phyloP scores from a whole-genome alignment of 192 early-diverging fungal genomes.

The Backusella australiensis region DNA sequence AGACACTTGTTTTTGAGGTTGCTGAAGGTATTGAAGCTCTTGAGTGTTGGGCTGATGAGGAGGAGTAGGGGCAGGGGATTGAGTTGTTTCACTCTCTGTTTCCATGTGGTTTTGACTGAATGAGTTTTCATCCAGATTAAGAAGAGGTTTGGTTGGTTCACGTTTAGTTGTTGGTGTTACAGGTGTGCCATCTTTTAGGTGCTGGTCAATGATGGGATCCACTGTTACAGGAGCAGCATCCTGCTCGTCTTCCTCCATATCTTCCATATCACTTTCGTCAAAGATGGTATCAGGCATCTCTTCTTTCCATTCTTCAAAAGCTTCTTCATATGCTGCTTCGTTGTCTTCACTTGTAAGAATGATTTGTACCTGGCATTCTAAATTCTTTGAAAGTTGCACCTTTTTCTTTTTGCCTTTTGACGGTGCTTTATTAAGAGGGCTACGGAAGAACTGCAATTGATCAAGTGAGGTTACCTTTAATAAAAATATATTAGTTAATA shows the following conservation, averaged over 20 bases:
- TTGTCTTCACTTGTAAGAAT: constrained; percentile 27
- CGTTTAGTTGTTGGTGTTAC: neutral
- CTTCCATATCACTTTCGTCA: constrained; percentile 39
- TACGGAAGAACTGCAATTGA: constrained; percentile 24
- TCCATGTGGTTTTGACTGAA: neutral
- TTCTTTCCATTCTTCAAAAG: constrained; percentile 44
- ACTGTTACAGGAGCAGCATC: neutral
- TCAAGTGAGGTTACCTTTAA: constrained; percentile 8
- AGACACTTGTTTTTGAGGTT: constrained; percentile 10
- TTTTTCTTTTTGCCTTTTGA: constrained; percentile 30
- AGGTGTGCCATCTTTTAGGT: neutral
- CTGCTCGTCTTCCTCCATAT: constrained; percentile 29
- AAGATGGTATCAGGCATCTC: constrained; percentile 45
- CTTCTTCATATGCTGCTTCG: constrained; percentile 42
- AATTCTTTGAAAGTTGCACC: constrained; percentile 37
- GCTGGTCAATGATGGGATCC: neutral
- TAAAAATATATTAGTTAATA: neutral
- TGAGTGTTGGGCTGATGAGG: neutral
- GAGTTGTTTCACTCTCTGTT: neutral
- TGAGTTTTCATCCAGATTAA: neutral
- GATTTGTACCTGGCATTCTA: constrained; percentile 37
- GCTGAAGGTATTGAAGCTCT: constrained; percentile 14
- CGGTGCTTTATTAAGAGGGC: constrained; percentile 25
- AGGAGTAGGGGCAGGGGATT: neutral
- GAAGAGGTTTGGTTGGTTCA: neutral